Base-by-base conservation (phyloP, 306 rosid species). In the Adenanthera pavonina region DNA sequence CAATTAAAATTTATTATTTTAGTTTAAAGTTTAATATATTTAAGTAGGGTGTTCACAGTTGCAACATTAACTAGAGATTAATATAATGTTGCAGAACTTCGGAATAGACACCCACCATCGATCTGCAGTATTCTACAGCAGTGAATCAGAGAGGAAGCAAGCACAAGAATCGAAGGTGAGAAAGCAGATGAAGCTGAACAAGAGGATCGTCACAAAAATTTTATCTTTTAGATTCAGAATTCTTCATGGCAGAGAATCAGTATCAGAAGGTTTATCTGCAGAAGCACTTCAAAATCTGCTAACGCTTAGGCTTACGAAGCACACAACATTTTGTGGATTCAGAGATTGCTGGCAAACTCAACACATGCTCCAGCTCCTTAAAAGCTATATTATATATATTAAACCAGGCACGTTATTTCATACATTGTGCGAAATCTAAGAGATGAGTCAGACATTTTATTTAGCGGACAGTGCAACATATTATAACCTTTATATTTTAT, bases 131-230 rank as follows among this genome's bases (percentile, higher is more conserved):
- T 81, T 81, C 69, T 81, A 53, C 75, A 62, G 36, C 47, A 74
- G n/a, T 6, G 84, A 74, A 48, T 30, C 47, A 41, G 84, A 81
- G 61, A 81, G 84, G 75, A 66, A 81, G 84, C 69, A 64, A 52
- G 80, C 69, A 11, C 84, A 65, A 66, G 80, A 81, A 11, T 74
- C 76, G 1, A 78, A 84, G 78, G 75, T 84, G 40, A 74, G 83
- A 48, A 67, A 48, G 86, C 86, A 84, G 57, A 84, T 79, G 83
- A 79, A 79, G 76, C 73, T 84, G 15, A 84, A 84, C 77, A 74
- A 79, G 69, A 84, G 81, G 74, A 79, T 84, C 40, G 87, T 79
- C 3, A 75, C 84, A 40, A 79, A 74, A 84, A 68, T 79, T 36
- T 57, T 41, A 34, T 30, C 57, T 25, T 25, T 13, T 73, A n/a